phyloP scores from a whole-genome alignment of 441 rosid genomes.

The Viola pubescens region DNA sequence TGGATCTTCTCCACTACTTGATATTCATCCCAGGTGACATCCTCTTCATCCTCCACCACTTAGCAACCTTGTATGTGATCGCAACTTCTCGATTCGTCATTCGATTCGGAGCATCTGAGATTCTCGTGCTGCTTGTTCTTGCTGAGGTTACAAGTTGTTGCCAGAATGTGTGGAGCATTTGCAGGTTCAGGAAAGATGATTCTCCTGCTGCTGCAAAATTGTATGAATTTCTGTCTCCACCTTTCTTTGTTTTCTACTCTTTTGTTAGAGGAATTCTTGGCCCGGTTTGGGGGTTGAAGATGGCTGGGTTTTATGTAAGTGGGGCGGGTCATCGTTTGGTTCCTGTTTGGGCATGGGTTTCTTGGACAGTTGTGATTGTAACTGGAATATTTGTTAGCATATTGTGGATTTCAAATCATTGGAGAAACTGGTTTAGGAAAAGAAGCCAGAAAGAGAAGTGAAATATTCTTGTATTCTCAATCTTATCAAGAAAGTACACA shows the following conservation, averaged over 20 bases:
- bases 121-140: slow-evolving; percentile 49
- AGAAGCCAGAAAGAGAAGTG: slow-evolving; percentile 16
- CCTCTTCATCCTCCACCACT: slow-evolving; percentile 78
- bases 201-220: slow-evolving; percentile 35
- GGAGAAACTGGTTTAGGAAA: slow-evolving; percentile 46
- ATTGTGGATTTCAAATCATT: slow-evolving; percentile 47
- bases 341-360: slow-evolving; percentile 76
- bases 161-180: slow-evolving; percentile 65
- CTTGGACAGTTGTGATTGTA: slow-evolving; percentile 62
- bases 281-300: slow-evolving; percentile 44
- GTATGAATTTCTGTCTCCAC: slow-evolving; percentile 39
- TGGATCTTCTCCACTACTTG: slow-evolving; percentile 67
- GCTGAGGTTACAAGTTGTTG: slow-evolving; percentile 72
- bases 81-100: slow-evolving; percentile 57
- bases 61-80: slow-evolving; percentile 65
- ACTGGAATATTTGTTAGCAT: slow-evolving; percentile 51
- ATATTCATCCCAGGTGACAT: slow-evolving; percentile 47
- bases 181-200: slow-evolving; percentile 33
- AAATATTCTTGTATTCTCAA: too few relatives aligned
- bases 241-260: slow-evolving; percentile 44
- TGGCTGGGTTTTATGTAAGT: slow-evolving; percentile 37
- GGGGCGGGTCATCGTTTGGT: slow-evolving; percentile 34
- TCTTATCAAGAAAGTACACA: too few relatives aligned
- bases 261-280: slow-evolving; percentile 59
- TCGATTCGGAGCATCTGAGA: slow-evolving; percentile 48